Conservation (phyloP, 1,284 basidiomycete species). For the Tilletia indica region DNA sequence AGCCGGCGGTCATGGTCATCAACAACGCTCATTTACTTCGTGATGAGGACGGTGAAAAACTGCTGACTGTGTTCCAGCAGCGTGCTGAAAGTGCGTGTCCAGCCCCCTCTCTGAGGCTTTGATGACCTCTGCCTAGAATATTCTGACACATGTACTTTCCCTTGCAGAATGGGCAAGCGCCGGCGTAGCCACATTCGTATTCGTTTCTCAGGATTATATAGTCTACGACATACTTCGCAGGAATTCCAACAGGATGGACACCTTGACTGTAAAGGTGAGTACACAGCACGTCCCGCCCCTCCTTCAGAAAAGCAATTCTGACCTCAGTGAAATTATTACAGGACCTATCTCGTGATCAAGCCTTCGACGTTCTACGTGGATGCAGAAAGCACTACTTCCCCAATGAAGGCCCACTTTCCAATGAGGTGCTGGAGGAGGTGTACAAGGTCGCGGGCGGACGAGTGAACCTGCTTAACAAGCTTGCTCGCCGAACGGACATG, state of each 20-base stretch:
- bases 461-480: slow-evolving; percentile 44
- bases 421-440: slow-evolving; percentile 36
- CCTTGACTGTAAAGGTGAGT: slow-evolving; percentile 37
- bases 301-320: background rate
- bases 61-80: slow-evolving; percentile 49
- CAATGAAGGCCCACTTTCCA: slow-evolving; percentile 28
- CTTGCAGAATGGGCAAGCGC: slow-evolving; percentile 42
- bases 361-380: slow-evolving; percentile 39
- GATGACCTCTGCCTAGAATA: background rate
- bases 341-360: slow-evolving; percentile 40
- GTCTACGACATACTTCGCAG: slow-evolving; percentile 45
- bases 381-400: slow-evolving; percentile 48
- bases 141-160: background rate
- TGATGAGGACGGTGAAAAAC: slow-evolving; percentile 44
- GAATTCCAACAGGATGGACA: slow-evolving; percentile 49
- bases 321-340: background rate
- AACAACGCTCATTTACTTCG: slow-evolving; percentile 44
- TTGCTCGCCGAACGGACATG: slow-evolving; percentile 41
- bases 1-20: slow-evolving; percentile 51
- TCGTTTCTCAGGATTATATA: slow-evolving; percentile 47
- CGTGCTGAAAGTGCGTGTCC: slow-evolving; percentile 36
- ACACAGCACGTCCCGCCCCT: background rate
- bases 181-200: slow-evolving; percentile 46
- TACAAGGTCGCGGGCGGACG: slow-evolving; percentile 48
- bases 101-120: background rate